Evolutionary conservation across 164 flowering plant genomes (phyloP), one percentile per base, ranked within the genome.

Genomic region (Stephania japonica): DNA sequence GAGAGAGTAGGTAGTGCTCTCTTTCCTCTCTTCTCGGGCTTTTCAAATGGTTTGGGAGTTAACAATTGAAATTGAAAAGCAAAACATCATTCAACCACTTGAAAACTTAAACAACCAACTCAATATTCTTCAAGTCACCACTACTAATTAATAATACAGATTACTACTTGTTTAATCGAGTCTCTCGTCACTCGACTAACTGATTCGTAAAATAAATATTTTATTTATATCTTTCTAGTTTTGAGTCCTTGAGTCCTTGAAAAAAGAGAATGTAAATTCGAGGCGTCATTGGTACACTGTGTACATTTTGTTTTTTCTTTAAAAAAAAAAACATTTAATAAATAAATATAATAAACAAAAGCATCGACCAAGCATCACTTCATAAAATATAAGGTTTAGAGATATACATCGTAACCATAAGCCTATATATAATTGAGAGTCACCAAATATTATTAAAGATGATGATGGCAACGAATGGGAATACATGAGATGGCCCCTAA

Each of bases 11-110:
- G n/a, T n/a, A 61, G 64, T 6, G n/a, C 4, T 63, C 66, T 56
- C 32, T 44, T 47, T 73, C 67, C 38, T 70, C 74, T 76, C 62
- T 73, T 79, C 72, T 79, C 69, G 79, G 82, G 82, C 75, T 74
- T 76, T 80, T 80, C 82, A 80, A 80, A 80, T 76, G 75, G 79
- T 76, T 80, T 80, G 75, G 77, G 79, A 80, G 82, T 4, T 56
- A 56, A 56, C 18, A 56, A 56, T 10, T 10, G 16, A 72, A 78
- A 77, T 56, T 19, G 72, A 69, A 47, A 69, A 68, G 5, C 70
- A 68, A 68, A 16, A 11, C n/a, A 6, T 13, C 14, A 0, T 53
- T 53, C 19, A 53, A n/a, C n/a, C n/a, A n/a, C n/a, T n/a, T n/a
- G n/a, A 53, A 53, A 53, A n/a, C 14, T 53, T 19, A 13, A 8